Conservation (phyloP, 2,329 filamentous ascomycete species). For the Alternaria gaisen region DNA sequence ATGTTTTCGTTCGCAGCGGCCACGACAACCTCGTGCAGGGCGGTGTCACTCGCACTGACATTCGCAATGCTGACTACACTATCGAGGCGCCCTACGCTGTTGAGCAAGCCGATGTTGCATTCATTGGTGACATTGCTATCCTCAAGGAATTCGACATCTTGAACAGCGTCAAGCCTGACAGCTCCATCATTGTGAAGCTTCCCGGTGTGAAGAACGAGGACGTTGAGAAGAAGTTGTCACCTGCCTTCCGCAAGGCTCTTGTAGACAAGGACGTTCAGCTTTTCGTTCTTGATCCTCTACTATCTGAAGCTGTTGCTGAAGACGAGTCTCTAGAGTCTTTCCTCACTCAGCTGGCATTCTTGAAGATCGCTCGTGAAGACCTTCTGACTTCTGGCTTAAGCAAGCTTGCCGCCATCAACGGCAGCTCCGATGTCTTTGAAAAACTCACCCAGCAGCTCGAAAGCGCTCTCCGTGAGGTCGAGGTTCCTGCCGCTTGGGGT, state of each 20-base stretch:
- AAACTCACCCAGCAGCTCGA: slow-evolving; percentile 69
- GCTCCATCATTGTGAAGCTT: slow-evolving; percentile 78
- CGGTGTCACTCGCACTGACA: slow-evolving; percentile 82
- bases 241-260: slow-evolving; percentile 73
- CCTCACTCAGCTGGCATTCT: slow-evolving; percentile 81
- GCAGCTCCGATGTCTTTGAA: slow-evolving; percentile 69
- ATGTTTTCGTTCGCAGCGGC: slow-evolving; percentile 66
- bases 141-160: slow-evolving; percentile 80
- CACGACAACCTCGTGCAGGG: slow-evolving; percentile 74
- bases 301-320: slow-evolving; percentile 72
- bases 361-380: slow-evolving; percentile 77
- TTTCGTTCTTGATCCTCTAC: slow-evolving; percentile 78
- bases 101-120: slow-evolving; percentile 78
- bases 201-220: slow-evolving; percentile 87
- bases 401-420: slow-evolving; percentile 71
- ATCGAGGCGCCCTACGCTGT: slow-evolving; percentile 86
- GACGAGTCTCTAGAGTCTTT: slow-evolving; percentile 69
- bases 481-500: slow-evolving; percentile 82
- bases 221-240: slow-evolving; percentile 83
- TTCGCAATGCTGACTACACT: slow-evolving; percentile 82
- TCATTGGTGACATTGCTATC: slow-evolving; percentile 81
- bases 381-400: slow-evolving; percentile 68
- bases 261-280: slow-evolving; percentile 75
- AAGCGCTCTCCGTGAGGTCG: slow-evolving; percentile 74
- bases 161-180: slow-evolving; percentile 72